Evolutionary conservation across 2,329 filamentous ascomycete species (phyloP).

Genomic region (Claviceps quebecensis): DNA sequence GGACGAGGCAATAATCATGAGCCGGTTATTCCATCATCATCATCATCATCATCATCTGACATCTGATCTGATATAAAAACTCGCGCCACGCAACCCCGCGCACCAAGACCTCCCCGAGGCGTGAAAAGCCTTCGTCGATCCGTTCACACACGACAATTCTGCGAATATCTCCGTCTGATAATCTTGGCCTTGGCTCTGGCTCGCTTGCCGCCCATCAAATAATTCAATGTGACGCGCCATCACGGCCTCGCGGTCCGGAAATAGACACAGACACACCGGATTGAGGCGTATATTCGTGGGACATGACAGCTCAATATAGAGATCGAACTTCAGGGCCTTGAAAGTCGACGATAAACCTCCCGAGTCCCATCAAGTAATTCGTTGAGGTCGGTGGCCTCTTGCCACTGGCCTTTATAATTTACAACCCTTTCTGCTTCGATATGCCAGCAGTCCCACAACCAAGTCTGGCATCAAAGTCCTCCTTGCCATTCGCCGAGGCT

Average conservation of each 20-base stretch:
- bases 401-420: slow-evolving; percentile 30
- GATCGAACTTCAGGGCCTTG: slow-evolving; percentile 46
- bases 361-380: slow-evolving; percentile 53
- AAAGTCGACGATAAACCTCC: slow-evolving; percentile 31
- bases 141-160: too few species aligned
- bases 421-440: slow-evolving; percentile 30
- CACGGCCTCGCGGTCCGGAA: slow-evolving; percentile 56
- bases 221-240: slow-evolving; percentile 60
- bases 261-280: slow-evolving; percentile 40
- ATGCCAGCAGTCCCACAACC: too few species aligned
- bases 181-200: neutral
- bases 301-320: slow-evolving; percentile 55
- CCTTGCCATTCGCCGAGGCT: too few species aligned
- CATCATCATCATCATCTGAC: too few species aligned
- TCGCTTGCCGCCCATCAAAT: slow-evolving; percentile 50
- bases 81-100: too few species aligned
- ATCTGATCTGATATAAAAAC: too few species aligned
- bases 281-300: slow-evolving; percentile 61
- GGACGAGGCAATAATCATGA: too few species aligned
- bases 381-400: slow-evolving; percentile 53
- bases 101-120: too few species aligned
- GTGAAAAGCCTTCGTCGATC: too few species aligned
- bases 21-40: too few species aligned
- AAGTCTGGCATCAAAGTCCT: too few species aligned
- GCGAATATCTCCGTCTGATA: too few species aligned